Base-by-base conservation (phyloP, 2,329 filamentous ascomycete genomes). In the Calonectria henricotiae region DNA sequence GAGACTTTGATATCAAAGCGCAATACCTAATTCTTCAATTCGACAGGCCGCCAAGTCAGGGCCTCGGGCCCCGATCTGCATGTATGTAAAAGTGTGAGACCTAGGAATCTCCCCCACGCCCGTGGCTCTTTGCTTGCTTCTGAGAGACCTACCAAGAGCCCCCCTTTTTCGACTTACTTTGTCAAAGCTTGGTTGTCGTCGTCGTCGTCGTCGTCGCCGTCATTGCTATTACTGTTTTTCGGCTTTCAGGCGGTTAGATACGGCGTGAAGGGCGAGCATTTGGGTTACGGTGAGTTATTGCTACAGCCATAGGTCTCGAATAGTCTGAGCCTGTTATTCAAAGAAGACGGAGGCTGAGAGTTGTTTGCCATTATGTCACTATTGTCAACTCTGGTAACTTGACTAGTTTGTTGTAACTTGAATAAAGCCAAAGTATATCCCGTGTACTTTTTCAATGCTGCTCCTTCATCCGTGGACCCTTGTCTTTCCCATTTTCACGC, bases 1-100 rank as follows among this genome's bases (percentile, higher is more conserved):
- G 51, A 55, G 20, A 55, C 32, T 20, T 23, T 55, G 32, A 37
- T 55, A 55, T 37, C 51, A 11, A 55, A 35, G 32, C 32, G n/a
- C 51, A 39, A 55, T 20, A 30, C 32, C 35, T 30, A 55, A 23
- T 37, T 20, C 32, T 37, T 55, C 13, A 11, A 43, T 8, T 43
- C 17, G 5, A 17, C 30, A 55, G 35, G 20, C 35, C 51, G 35
- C 32, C n/a, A 17, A 55, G 32, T 35, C 51, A 35, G 30, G n/a
- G 30, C 30, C n/a, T 37, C 32, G 32, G 35, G 51, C 51, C 12
- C 20, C 51, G n/a, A 55, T 20, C 32, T 15, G 20, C 51, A 7
- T n/a, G 17, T 12, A 37, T 55, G 8, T 37, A 20, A n/a, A 37
- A 35, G 30, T 7, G 32, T 55, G 30, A 55, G 51, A 37, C 51